These are phyloP conservation scores for Eruca vesicaria DNA, from an alignment of 441 rosid genomes.

Conservation along the genomic window DNA sequence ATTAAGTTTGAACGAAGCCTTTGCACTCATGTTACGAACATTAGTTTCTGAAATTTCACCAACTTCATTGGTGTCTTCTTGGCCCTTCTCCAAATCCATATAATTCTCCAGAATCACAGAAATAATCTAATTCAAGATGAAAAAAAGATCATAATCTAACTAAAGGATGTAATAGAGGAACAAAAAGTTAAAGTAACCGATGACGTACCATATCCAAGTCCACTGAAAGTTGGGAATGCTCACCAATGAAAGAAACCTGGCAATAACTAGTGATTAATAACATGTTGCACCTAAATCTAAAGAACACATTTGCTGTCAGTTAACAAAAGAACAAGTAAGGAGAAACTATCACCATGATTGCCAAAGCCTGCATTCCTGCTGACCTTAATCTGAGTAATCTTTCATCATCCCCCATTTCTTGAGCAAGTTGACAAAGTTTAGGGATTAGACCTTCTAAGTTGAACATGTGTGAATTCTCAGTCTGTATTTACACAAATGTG, in stretches of 20 bases:
- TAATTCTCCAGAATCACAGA: slow-evolving; percentile 89
- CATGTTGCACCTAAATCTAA: background rate
- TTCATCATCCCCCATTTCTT: slow-evolving; percentile 73
- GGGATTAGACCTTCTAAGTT: slow-evolving; percentile 95
- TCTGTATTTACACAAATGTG: slow-evolving; percentile 40
- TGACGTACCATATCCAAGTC: slow-evolving; percentile 79
- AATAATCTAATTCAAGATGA: slow-evolving; percentile 62
- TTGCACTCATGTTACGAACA: slow-evolving; percentile 26
- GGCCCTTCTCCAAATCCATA: slow-evolving; percentile 48
- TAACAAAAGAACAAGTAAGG: background rate
- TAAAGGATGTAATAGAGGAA: background rate
- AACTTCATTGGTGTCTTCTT: slow-evolving; percentile 25
- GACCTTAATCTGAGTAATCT: slow-evolving; percentile 65
- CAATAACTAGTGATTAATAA: slow-evolving; percentile 20
- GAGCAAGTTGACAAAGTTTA: slow-evolving; percentile 90
- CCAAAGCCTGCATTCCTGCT: slow-evolving; percentile 78
- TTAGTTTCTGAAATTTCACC: background rate
- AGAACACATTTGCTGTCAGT: slow-evolving; percentile 10
- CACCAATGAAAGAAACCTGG: slow-evolving; percentile 90
- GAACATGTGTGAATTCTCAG: slow-evolving; percentile 77
- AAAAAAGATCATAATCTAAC: slow-evolving; percentile 26
- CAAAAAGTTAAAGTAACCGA: background rate
- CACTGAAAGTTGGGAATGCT: slow-evolving; percentile 85
- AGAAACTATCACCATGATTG: slow-evolving; percentile 66
- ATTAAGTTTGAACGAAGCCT: slow-evolving; percentile 41